Conservation (phyloP, 1,139 yeast species). For the Sugiyamaella sp. region DNA sequence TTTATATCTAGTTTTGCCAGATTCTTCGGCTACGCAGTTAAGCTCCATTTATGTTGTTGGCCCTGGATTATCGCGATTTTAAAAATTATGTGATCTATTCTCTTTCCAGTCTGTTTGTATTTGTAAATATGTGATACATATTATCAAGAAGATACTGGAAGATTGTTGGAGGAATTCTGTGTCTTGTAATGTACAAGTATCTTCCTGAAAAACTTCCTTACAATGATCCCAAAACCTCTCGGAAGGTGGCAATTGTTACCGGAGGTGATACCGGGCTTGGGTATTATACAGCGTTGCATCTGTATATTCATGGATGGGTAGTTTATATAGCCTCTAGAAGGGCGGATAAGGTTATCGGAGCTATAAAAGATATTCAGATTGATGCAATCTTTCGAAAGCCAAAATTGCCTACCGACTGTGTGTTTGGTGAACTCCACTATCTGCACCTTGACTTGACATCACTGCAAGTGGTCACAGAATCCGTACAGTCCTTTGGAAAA, state of each 20-base stretch:
- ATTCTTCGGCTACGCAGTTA: no score
- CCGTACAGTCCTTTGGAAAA: slow-evolving; percentile 53
- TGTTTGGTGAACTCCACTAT: slow-evolving; percentile 60
- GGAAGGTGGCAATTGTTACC: slow-evolving; percentile 69
- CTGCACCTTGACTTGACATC: slow-evolving; percentile 66
- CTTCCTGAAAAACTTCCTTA: slow-evolving; percentile 34
- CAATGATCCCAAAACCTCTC: slow-evolving; percentile 30
- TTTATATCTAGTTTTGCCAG: no score
- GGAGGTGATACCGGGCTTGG: slow-evolving; percentile 87
- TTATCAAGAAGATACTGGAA: no score
- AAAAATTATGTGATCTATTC: no score
- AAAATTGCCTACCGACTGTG: slow-evolving; percentile 25
- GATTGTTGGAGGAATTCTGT: no score
- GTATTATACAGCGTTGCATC: slow-evolving; percentile 71
- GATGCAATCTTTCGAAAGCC: slow-evolving; percentile 53
- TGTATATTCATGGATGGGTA: slow-evolving; percentile 75
- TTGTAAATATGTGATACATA: no score
- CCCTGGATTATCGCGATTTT: no score
- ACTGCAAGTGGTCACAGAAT: slow-evolving; percentile 58
- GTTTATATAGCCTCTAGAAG: slow-evolving; percentile 77
- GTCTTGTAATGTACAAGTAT: slow-evolving; percentile 5
- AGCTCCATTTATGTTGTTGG: no score
- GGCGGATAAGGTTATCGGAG: slow-evolving; percentile 55
- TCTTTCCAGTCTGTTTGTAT: no score
- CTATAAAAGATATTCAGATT: slow-evolving; percentile 55